Percentiles rank a stretch among this genome's conserved stretches.
phyloP scores from a whole-genome alignment of 1,139 yeast species.

The Kurtzmaniella quercitrusa region DNA sequence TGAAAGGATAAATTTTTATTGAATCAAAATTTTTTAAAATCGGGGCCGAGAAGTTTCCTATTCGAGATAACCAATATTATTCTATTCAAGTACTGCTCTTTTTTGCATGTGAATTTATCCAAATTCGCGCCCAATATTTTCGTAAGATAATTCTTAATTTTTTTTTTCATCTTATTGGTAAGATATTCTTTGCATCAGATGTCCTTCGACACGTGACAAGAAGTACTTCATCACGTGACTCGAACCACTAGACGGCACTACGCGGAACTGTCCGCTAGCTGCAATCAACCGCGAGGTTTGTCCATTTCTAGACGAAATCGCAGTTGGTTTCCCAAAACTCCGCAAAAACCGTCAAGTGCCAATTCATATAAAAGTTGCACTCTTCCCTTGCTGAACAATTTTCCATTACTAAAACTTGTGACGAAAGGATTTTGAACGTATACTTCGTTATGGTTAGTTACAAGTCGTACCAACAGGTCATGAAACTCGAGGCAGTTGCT shows the following conservation, averaged over 20 bases:
- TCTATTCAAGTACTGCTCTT: too few species aligned
- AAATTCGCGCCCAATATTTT: too few species aligned
- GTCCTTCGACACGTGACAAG: too few species aligned
- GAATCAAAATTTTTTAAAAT: too few species aligned
- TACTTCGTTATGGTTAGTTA: constrained; percentile 13
- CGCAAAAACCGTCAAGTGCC: neutral
- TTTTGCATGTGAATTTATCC: neutral
- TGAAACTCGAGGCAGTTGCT: constrained; percentile 16
- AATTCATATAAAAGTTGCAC: neutral
- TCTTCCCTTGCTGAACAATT: neutral
- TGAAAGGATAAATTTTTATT: neutral
- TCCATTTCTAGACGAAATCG: constrained; percentile 6
- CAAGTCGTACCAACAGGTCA: constrained; percentile 41
- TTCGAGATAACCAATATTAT: neutral
- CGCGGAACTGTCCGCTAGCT: neutral
- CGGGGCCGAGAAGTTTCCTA: neutral
- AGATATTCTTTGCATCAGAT: neutral
- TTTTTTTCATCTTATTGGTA: too few species aligned
- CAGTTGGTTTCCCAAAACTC: constrained; percentile 3
- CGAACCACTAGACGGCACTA: constrained; percentile 1
- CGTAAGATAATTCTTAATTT: too few species aligned
- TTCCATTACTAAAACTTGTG: neutral
- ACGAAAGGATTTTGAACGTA: neutral
- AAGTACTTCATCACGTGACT: too few species aligned
- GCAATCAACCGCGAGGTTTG: constrained; percentile 6